Conservation (phyloP, 1,284 basidiomycete species). For the Malassezia furfur region DNA sequence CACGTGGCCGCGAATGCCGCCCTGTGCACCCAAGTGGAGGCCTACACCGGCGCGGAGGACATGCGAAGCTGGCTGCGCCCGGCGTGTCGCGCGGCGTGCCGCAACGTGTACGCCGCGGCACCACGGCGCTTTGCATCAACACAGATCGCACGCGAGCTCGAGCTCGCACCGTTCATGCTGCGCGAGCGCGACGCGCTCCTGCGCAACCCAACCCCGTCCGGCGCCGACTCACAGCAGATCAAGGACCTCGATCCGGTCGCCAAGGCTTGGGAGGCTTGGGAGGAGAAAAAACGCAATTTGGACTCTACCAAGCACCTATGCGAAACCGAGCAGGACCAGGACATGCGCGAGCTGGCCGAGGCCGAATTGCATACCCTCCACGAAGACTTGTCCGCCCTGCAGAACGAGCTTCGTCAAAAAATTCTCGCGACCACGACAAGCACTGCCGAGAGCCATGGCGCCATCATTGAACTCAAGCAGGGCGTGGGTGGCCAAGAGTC, state of each 20-base stretch:
- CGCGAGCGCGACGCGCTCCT: constrained; percentile 20
- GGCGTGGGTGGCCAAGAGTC: constrained; percentile 89
- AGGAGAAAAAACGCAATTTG: constrained; percentile 51
- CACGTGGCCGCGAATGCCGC: constrained; percentile 2
- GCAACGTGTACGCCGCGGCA: too few relatives aligned
- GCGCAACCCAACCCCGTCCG: not conserved
- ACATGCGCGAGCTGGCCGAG: constrained; percentile 64
- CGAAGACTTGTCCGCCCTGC: constrained; percentile 52
- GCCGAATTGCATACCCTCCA: constrained; percentile 61
- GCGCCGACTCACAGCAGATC: constrained; percentile 29
- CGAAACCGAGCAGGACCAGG: constrained; percentile 53
- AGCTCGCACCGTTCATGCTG: constrained; percentile 22
- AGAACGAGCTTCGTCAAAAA: constrained; percentile 58
- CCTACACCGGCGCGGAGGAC: not conserved
- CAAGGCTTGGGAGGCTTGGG: constrained; percentile 55
- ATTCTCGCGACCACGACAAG: constrained; percentile 61
- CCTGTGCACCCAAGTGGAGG: not conserved
- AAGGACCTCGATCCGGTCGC: constrained; percentile 56
- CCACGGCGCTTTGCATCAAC: not conserved
- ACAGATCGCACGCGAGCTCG: not conserved
- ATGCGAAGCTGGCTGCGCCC: not conserved
- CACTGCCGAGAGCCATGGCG: constrained; percentile 58
- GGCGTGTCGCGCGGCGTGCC: not conserved
- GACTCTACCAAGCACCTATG: constrained; percentile 31
- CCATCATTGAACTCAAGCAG: constrained; percentile 78